Percentiles rank a stretch among this genome's conserved stretches.
Evolutionary conservation across 2,329 filamentous ascomycete genomes (phyloP).

Genomic region (Aspergillus sp.): DNA sequence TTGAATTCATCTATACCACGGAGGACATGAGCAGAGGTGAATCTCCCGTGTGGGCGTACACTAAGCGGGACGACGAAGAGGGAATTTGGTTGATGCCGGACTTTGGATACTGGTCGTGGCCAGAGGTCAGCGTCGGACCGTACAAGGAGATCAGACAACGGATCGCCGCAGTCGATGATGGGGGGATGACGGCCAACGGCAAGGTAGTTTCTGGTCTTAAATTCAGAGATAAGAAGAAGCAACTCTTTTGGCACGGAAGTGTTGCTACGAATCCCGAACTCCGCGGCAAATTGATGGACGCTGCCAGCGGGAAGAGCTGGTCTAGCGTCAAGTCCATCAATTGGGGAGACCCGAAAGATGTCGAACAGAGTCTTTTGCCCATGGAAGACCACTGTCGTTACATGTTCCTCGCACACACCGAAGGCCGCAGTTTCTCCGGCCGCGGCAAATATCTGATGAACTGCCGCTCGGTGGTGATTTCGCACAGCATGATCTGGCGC

Average conservation of each 20-base stretch:
- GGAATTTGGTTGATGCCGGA: conserved; percentile 48
- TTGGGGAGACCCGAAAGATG: conserved; percentile 35
- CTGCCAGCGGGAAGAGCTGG: conserved; percentile 38
- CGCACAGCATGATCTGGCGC: conserved; percentile 44
- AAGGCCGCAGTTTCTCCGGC: conserved; percentile 49
- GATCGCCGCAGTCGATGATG: conserved; percentile 33
- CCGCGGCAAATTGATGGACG: conserved; percentile 34
- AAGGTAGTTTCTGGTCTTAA: conserved; percentile 8
- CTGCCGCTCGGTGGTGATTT: conserved; percentile 44
- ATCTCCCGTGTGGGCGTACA: conserved; percentile 39
- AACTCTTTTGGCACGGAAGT: conserved; percentile 45
- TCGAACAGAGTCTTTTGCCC: conserved; percentile 38
- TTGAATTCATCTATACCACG: conserved; percentile 45
- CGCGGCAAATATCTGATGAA: conserved; percentile 49
- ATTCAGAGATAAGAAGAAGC: conserved; percentile 37
- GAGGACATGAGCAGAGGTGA: conserved; percentile 37
- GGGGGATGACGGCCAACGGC: conserved; percentile 15
- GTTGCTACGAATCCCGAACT: conserved; percentile 33
- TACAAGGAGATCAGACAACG: conserved; percentile 38
- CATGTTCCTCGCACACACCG: conserved; percentile 49
- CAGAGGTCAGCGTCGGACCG: conserved; percentile 40
- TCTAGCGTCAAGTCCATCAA: conserved; percentile 38
- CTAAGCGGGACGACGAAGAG: conserved; percentile 32
- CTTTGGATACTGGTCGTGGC: conserved; percentile 50
- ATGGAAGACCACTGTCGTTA: conserved; percentile 51